Base-by-base conservation (phyloP, 208 protist species). In the Wallacemonas sp. region DNA sequence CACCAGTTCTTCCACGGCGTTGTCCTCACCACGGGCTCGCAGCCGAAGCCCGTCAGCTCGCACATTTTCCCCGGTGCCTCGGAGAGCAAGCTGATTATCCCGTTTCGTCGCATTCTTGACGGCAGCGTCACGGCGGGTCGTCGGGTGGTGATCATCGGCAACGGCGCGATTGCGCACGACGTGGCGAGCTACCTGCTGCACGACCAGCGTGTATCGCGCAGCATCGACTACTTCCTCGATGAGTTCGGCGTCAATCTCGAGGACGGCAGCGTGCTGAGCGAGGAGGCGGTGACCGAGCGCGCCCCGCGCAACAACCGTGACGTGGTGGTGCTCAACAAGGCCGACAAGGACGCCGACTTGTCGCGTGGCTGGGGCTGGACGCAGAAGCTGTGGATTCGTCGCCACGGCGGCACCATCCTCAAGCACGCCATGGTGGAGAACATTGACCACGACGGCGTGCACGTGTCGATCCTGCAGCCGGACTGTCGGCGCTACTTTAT, bases 221-320 rank as follows among this genome's bases (percentile, higher is more conserved):
- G 76, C 54, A 67, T 85, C 0, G 62, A 85, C 20, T 70, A 76
- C 28, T 96, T 84, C 49, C 68, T 89, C 22, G 84, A 86, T 52
- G 90, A 96, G 65, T 96, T 87, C 86, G 90, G 90, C 20, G 77
- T 96, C 25, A 75, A 93, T 67, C 67, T 96, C n/a, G 84, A 92
- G 20, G 64, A 72, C 22, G 89, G 89, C 23, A 75, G 46, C 10
- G 2, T 91, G 16, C 36, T 79, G 22, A 36, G 61, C 3, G 3
- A 70, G 12, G 70, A 77, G 11, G 59, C 49, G 22, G 76, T 70
- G 10, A 41, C 23, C 12, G 50, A 70, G 46, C 74, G 76, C 7
- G 76, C 77, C 32, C 85, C 86, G 4, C 70, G 77, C 20, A 96
- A 96, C 63, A 89, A 89, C 70, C 82, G 90, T 22, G 90, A 92